Evolutionary conservation across 140 eudicot species (phyloP).

Genomic region (Artemisia princeps): DNA sequence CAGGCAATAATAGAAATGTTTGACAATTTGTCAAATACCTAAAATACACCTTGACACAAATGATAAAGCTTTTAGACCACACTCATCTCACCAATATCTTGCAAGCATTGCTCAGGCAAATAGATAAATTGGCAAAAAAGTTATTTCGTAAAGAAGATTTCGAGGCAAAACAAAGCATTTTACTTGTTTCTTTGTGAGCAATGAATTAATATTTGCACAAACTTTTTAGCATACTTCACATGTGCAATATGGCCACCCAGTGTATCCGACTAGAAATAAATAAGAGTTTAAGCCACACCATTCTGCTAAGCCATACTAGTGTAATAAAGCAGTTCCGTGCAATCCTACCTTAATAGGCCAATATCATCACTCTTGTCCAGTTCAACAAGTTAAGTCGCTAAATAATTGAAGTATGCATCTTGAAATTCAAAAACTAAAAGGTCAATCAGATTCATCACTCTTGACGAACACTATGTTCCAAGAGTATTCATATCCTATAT

Average conservation of each 20-base stretch:
- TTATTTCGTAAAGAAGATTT: neutral
- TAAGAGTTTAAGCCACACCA: neutral
- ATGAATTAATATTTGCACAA: too few relatives aligned
- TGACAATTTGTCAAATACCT: neutral
- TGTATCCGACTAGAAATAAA: neutral
- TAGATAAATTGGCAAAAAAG: neutral
- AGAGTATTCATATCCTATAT: too few relatives aligned
- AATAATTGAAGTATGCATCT: neutral
- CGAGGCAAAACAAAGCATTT: neutral
- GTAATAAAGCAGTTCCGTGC: slow-evolving; percentile 5
- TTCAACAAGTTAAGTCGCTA: neutral
- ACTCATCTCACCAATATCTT: neutral
- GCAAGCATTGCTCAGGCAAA: neutral
- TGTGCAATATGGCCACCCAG: too few relatives aligned
- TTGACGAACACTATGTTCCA: neutral
- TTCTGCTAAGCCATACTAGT: too few relatives aligned
- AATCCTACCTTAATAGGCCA: slow-evolving; percentile 7
- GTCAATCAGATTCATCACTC: neutral
- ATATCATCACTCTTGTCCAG: neutral
- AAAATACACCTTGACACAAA: neutral
- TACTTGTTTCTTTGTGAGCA: too few relatives aligned
- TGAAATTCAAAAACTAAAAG: neutral
- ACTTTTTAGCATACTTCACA: too few relatives aligned
- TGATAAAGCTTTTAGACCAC: neutral
- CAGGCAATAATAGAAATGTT: neutral